Evolutionary conservation across 208 protist species (phyloP).

Genomic region (Tritrichomonas foetus): DNA sequence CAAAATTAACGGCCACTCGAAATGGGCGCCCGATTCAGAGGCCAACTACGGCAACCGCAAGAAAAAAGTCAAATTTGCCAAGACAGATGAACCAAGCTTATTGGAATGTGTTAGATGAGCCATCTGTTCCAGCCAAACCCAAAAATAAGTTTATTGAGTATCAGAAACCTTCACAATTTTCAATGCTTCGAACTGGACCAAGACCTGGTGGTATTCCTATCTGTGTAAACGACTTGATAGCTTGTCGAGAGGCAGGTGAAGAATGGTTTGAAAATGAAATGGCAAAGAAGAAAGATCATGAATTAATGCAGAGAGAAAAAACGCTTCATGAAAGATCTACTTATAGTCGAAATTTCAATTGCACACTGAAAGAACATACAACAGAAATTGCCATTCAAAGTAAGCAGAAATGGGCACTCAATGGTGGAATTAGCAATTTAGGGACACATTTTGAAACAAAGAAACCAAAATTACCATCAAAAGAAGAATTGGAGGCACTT

Average conservation of each 20-base stretch:
- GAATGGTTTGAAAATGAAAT: background rate
- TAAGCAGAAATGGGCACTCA: no score
- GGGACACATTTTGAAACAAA: no score
- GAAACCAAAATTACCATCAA: no score
- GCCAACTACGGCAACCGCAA: background rate
- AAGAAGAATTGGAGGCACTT: no score
- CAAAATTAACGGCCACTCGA: background rate
- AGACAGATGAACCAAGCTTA: background rate
- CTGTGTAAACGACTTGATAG: background rate
- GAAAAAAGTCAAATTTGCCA: background rate
- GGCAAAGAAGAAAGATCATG: background rate
- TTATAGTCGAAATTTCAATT: background rate
- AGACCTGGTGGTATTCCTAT: background rate
- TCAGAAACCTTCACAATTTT: background rate
- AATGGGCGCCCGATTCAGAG: background rate
- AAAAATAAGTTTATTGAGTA: background rate
- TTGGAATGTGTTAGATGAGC: background rate
- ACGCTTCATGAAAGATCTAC: background rate
- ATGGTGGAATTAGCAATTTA: no score
- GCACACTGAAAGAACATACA: no score
- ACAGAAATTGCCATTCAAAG: no score
- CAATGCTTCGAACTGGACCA: constrained; percentile 18
- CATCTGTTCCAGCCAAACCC: background rate
- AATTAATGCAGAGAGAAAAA: background rate
- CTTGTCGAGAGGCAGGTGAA: background rate